Evolutionary conservation across 1,139 yeast genomes (phyloP), one percentile per base, ranked within the genome.

Genomic region (Pichia sp.): DNA sequence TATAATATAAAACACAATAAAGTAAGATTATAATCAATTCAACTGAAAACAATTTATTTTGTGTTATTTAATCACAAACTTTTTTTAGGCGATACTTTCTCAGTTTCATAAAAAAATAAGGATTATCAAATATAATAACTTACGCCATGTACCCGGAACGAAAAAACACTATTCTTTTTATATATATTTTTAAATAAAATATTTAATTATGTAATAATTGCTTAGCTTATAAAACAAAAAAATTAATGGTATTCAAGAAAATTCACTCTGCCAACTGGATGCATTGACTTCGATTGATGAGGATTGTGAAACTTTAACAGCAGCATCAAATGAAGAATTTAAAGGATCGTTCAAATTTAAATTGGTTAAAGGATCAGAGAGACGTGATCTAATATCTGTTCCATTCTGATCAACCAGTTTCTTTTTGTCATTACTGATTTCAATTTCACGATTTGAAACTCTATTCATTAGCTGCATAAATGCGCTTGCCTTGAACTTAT

Each of bases 391-490:
- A 34, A 49, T 46, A 36, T 49, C 52, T 15, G 30, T 30, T 11
- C 52, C 52, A 34, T 41, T 23, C 29, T 49, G 52, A 41, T 62
- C 64, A 29, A 63, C 53, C 29, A 65, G 57, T 44, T 58, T 61
- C 36, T 62, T 58, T 11, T 59, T 58, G 3, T 51, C 46, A 22
- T 52, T 47, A 45, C 59, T 61, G 15, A 65, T 53, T 43, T 63
- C 66, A 30, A 64, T 62, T 45, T 63, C 59, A 44, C 65, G 56
- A n/a, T 56, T 55, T 13, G 67, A 58, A 3, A 65, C 62, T 41
- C 51, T 52, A 27, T 57, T 56, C 68, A 65, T 65, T 22, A 65
- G 50, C 34, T 61, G 60, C 48, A 65, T 50, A 39, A 65, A 65
- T 20, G 59, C 60, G n/a, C 67, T 63, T 30, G 60, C 58, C 45